phyloP scores from a whole-genome alignment of 1,139 yeast genomes.

The Pichia norvegensis region DNA sequence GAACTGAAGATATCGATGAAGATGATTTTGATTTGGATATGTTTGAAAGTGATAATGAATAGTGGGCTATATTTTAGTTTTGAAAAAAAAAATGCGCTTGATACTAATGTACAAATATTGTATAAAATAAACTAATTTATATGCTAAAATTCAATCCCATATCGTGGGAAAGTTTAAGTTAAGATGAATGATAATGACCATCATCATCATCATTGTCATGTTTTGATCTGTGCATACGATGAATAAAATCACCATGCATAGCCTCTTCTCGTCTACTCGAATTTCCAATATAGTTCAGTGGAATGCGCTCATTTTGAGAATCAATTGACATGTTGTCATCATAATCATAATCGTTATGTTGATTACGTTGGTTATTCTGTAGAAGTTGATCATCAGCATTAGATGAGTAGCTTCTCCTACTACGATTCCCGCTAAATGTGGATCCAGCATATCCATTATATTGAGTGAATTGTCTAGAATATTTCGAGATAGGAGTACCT shows the following conservation, averaged over 20 bases:
- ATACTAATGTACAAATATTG: background rate
- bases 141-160: too few species aligned
- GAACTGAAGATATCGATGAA: constrained; percentile 19
- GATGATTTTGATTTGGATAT: constrained; percentile 25
- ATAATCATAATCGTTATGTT: background rate
- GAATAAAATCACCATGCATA: constrained; percentile 6
- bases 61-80: background rate
- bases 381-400: background rate
- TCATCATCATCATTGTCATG: too few species aligned
- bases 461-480: constrained; percentile 25
- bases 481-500: constrained; percentile 9
- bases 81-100: background rate
- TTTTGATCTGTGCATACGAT: background rate
- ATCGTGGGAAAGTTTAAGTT: too few species aligned
- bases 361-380: constrained; percentile 1
- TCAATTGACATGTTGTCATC: constrained; percentile 1
- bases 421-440: background rate
- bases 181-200: too few species aligned
- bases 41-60: constrained; percentile 22
- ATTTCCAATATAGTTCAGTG: background rate
- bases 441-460: constrained; percentile 4
- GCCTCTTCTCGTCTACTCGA: background rate
- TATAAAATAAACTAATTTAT: too few species aligned
- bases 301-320: constrained; percentile 1
- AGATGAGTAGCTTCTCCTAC: background rate